Conservation (phyloP, 2,329 filamentous ascomycete genomes). For the Sclerotinia glacialis region DNA sequence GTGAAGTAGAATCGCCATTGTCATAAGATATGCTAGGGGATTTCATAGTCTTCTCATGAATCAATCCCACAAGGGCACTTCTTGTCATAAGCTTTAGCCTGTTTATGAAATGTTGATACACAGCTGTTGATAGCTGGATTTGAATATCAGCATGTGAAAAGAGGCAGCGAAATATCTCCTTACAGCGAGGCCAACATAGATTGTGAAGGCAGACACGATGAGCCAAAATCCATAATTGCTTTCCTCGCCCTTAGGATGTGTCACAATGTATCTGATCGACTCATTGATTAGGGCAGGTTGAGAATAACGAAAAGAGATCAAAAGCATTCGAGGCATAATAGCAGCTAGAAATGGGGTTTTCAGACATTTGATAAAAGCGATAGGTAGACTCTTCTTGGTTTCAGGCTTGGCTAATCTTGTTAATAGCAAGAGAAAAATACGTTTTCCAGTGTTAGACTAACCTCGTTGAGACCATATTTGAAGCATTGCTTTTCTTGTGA, state of each 20-base stretch:
- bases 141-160: not conserved
- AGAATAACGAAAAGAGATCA: constrained; percentile 44
- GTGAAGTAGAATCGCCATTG: constrained; percentile 41
- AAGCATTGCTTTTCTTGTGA: constrained; percentile 25
- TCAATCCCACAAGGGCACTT: constrained; percentile 42
- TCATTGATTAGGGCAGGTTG: constrained; percentile 44
- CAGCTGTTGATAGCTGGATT: constrained; percentile 38
- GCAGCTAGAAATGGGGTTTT: constrained; percentile 37
- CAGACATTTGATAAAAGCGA: constrained; percentile 38
- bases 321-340: constrained; percentile 41
- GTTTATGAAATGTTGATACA: constrained; percentile 40
- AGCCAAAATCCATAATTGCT: constrained; percentile 17
- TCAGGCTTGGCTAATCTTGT: constrained; percentile 28
- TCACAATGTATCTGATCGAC: constrained; percentile 40
- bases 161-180: not conserved
- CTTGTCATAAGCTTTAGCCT: constrained; percentile 40
- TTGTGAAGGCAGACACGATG: not conserved
- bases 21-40: constrained; percentile 34
- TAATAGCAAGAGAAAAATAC: not conserved
- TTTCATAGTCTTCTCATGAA: constrained; percentile 40
- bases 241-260: constrained; percentile 5
- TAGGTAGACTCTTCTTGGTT: constrained; percentile 36
- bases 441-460: constrained; percentile 8
- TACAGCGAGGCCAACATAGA: constrained; percentile 15
- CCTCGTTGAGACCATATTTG: constrained; percentile 27